phyloP scores from a whole-genome alignment of 2,329 filamentous ascomycete genomes.

The Ophiostoma himal-ulmi region DNA sequence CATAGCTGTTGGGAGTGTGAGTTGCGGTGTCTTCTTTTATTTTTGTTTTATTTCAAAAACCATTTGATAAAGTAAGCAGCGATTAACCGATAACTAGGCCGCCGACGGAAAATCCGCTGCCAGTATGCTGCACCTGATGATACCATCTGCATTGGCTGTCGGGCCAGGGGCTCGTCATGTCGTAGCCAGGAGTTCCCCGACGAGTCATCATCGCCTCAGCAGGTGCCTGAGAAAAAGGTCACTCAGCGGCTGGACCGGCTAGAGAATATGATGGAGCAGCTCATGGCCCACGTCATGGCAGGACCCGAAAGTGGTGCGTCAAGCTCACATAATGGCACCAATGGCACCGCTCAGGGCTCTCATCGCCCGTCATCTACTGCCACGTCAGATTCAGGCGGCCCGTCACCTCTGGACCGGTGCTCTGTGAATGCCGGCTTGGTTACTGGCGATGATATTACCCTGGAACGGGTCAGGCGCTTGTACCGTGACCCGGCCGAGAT shows the following conservation, averaged over 20 bases:
- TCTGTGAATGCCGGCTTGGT: not conserved
- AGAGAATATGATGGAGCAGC: constrained; percentile 43
- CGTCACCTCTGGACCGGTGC: not conserved
- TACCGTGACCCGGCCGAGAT: constrained; percentile 16
- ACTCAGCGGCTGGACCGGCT: constrained; percentile 42
- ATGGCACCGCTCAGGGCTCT: not conserved
- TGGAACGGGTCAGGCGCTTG: constrained; percentile 9
- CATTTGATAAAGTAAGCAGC: not conserved
- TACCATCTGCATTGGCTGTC: constrained; percentile 40
- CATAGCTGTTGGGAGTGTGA: constrained; percentile 52
- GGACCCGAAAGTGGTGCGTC: not conserved
- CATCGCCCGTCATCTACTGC: constrained; percentile 25
- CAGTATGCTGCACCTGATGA: constrained; percentile 38
- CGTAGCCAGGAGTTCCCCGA: constrained; percentile 44
- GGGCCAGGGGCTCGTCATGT: constrained; percentile 38
- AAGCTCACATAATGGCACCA: not conserved
- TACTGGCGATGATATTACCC: not conserved
- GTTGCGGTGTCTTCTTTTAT: constrained; percentile 17
- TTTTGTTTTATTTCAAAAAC: no score
- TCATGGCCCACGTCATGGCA: constrained; percentile 38
- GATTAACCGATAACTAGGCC: constrained; percentile 28
- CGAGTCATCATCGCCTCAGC: constrained; percentile 29
- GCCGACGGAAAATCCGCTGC: constrained; percentile 46
- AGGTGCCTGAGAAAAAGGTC: constrained; percentile 36
- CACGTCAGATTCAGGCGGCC: constrained; percentile 21